Conservation (phyloP, 2,329 filamentous ascomycete genomes). For the Alternaria postmessia region DNA sequence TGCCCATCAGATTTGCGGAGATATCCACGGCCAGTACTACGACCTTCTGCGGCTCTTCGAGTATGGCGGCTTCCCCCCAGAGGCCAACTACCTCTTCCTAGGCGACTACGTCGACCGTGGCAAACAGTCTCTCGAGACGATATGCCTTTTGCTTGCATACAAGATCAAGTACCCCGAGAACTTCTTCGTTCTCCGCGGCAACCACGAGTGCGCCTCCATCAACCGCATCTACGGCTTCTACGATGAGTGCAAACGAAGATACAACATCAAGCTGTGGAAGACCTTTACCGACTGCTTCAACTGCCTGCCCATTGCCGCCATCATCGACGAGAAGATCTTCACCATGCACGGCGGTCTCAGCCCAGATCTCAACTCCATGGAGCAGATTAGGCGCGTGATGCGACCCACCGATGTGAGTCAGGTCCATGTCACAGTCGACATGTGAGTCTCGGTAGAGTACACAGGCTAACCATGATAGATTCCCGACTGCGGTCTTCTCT, state of each 20-base stretch:
- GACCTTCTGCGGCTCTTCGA: conserved; percentile 97
- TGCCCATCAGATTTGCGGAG: conserved; percentile 84
- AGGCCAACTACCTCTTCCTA: conserved; percentile 99
- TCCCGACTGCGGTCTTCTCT: conserved; percentile 95
- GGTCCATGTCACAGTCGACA: neutral
- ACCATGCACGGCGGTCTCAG: conserved; percentile 99
- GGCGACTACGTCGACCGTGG: conserved; percentile 98
- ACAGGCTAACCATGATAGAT: conserved; percentile 71
- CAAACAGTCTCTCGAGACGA: conserved; percentile 99
- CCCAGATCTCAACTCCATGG: conserved; percentile 98
- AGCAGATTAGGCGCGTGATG: conserved; percentile 99
- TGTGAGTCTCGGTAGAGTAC: conserved; percentile 31
- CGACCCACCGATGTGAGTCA: conserved; percentile 93
- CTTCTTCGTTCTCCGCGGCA: conserved; percentile 98
- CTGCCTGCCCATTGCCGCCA: conserved; percentile 95
- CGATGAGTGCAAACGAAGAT: conserved; percentile 98
- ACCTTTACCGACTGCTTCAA: conserved; percentile 99
- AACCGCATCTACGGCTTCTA: conserved; percentile 99
- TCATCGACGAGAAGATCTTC: conserved; percentile 99
- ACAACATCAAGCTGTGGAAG: conserved; percentile 99
- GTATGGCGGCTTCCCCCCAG: conserved; percentile 96
- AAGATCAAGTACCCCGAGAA: conserved; percentile 99
- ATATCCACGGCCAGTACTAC: conserved; percentile 99
- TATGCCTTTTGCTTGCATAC: conserved; percentile 94
- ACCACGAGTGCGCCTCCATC: conserved; percentile 98